Evolutionary conservation across 257 asterid species (phyloP), one percentile per base, ranked within the genome.

Genomic region (Dorcoceras hygrometricum): DNA sequence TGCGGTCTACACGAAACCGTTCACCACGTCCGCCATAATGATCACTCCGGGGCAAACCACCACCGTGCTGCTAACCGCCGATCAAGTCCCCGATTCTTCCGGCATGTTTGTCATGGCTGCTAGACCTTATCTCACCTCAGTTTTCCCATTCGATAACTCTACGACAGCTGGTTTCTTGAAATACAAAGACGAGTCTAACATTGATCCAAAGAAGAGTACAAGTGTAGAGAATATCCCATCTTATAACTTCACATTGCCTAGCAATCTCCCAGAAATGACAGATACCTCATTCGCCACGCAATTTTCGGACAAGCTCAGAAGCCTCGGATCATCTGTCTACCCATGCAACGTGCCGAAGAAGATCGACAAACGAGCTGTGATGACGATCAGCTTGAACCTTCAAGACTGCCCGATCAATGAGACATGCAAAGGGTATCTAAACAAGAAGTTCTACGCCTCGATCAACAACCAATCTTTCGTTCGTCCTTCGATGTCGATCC

Each of bases 21-120:
- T 86, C 54, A 57, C 71, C 0, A 84, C 96, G 3, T 31, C 81
- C 7, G 91, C 95, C 19, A 78, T 91, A 20, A 79, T 88, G 89
- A 64, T 91, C 48, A 57, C 93, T 9, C 97, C 97, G 0, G 97
- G 97, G 9, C 96, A 90, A 64, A 88, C 97, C 70, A 86, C 88
- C 24, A 86, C 74, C 29, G 95, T 83, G 3, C 39, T 91, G 7
- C 75, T 88, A 68, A 82, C 88, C 0, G 73, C 97, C 16, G 75
- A 90, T 71, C 97, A 86, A 39, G 24, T 51, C 59, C 81, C 79
- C 1, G 59, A 59, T 8, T 4, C 86, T 0, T 36, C 76, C 0
- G 51, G 43, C 75, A 67, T 23, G 23, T 91, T 81, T 58, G 81
- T 73, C 0, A 83, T 88, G 91, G 97, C 97, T 1, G 96, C 91